Percentiles rank a stretch among this genome's conserved stretches.
These are phyloP conservation scores for Paecilomyces fulvus DNA, from an alignment of 2,329 filamentous ascomycete genomes.

Conservation along the genomic window DNA sequence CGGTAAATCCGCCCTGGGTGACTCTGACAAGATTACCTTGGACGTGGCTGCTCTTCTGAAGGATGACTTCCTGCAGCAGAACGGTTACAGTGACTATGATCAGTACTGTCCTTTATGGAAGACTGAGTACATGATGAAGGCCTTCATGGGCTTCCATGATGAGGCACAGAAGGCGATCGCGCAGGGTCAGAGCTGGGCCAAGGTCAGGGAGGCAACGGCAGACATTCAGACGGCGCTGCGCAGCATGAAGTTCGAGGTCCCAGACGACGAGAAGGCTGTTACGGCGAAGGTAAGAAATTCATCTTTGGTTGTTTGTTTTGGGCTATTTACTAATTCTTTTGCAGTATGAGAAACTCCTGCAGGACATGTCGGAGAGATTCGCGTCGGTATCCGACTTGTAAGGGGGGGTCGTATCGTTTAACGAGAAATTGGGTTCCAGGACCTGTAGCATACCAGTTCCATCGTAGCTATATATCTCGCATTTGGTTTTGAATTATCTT, in stretches of 20 bases:
- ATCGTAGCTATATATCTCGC: background rate
- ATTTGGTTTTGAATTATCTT: background rate
- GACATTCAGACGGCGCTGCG: constrained; percentile 80
- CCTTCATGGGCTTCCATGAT: constrained; percentile 96
- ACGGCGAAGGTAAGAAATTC: constrained; percentile 63
- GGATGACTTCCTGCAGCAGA: constrained; percentile 98
- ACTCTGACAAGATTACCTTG: constrained; percentile 95
- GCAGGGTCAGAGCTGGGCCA: constrained; percentile 84
- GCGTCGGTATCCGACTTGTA: constrained; percentile 94
- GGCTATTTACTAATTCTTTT: constrained; percentile 31
- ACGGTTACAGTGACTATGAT: constrained; percentile 98
- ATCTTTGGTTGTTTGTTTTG: background rate
- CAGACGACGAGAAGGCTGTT: constrained; percentile 70
- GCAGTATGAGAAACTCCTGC: constrained; percentile 84
- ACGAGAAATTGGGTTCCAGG: background rate
- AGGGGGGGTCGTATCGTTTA: constrained; percentile 4
- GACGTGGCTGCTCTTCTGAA: constrained; percentile 88
- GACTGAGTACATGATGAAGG: constrained; percentile 99
- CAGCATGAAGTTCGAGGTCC: constrained; percentile 95
- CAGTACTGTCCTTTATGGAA: constrained; percentile 99
- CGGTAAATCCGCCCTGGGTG: constrained; percentile 91
- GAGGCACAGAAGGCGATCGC: constrained; percentile 92
- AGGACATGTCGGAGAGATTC: constrained; percentile 95
- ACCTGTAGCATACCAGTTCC: constrained; percentile 5
- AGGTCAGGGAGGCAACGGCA: constrained; percentile 81